Conservation (phyloP, 306 rosid species). For the Begonia masoniana region DNA sequence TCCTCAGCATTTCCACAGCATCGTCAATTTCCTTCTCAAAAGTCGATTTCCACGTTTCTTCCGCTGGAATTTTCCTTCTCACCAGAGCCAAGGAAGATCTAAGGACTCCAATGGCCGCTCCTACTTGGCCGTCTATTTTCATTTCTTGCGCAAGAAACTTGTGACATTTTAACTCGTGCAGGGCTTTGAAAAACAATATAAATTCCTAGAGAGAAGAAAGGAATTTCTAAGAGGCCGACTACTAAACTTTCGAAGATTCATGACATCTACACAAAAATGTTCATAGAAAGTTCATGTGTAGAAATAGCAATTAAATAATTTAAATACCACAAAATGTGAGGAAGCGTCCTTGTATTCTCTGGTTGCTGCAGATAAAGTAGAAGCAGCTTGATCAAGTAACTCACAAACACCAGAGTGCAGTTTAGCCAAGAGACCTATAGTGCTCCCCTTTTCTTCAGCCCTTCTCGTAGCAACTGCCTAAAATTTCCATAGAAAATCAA, state of each 20-base stretch:
- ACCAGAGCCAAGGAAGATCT: conserved; percentile 22
- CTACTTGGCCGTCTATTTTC: conserved; percentile 32
- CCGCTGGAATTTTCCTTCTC: conserved; percentile 27
- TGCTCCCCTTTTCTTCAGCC: conserved; percentile 65
- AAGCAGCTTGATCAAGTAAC: conserved; percentile 54
- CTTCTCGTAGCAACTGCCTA: conserved; percentile 61
- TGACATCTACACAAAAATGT: no score
- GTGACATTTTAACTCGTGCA: conserved; percentile 47
- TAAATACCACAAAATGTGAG: conserved; percentile 32
- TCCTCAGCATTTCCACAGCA: conserved; percentile 46
- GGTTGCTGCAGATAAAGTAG: conserved; percentile 12
- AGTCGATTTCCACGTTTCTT: conserved; percentile 36
- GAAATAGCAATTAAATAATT: no score
- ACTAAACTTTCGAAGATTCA: no score
- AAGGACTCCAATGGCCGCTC: conserved; percentile 57
- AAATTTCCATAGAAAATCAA: conserved; percentile 4
- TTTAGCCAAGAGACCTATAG: conserved; percentile 56
- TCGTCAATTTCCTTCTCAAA: conserved; percentile 28
- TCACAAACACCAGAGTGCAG: conserved; percentile 50
- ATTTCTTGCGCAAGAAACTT: conserved; percentile 41
- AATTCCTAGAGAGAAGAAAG: conserved; percentile 42
- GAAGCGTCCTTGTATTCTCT: conserved; percentile 37
- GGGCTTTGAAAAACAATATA: conserved; percentile 28
- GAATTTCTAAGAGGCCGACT: not conserved
- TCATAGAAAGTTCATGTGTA: no score